Evolutionary conservation across 345 rosid genomes (phyloP).

Genomic region (Gossypium longicalyx): DNA sequence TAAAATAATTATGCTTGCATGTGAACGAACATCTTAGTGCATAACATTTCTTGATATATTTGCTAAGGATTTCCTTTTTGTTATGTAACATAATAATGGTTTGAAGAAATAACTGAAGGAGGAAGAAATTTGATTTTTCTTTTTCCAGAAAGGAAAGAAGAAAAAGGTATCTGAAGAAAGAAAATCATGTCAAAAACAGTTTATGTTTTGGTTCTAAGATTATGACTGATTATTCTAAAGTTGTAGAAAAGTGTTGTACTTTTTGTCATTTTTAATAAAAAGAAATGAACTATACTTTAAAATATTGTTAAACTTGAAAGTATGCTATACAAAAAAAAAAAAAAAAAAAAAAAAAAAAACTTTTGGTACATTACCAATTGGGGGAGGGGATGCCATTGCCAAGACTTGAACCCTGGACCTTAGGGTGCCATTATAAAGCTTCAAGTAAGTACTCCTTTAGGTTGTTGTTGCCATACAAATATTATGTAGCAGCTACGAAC

Average conservation of each 20-base stretch:
- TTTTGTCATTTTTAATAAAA: no score
- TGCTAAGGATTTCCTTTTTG: neutral
- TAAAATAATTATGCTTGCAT: neutral
- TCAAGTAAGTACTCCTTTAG: no score
- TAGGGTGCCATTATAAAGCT: no score
- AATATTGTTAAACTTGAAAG: no score
- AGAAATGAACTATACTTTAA: no score
- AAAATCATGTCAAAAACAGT: neutral
- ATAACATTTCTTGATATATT: neutral
- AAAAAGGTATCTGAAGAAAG: neutral
- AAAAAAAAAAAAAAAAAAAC: no score
- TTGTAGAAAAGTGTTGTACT: neutral
- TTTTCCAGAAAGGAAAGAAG: neutral
- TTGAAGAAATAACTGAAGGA: neutral
- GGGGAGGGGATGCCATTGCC: no score
- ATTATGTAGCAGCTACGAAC: neutral
- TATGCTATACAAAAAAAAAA: no score
- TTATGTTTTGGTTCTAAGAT: neutral
- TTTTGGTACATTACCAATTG: no score
- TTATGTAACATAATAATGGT: neutral
- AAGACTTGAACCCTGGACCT: no score
- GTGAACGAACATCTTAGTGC: neutral
- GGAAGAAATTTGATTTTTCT: neutral
- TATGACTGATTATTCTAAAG: neutral
- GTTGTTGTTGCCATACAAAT: neutral